Evolutionary conservation across 1,139 yeast species (phyloP).

Genomic region (Taphrina populina): DNA sequence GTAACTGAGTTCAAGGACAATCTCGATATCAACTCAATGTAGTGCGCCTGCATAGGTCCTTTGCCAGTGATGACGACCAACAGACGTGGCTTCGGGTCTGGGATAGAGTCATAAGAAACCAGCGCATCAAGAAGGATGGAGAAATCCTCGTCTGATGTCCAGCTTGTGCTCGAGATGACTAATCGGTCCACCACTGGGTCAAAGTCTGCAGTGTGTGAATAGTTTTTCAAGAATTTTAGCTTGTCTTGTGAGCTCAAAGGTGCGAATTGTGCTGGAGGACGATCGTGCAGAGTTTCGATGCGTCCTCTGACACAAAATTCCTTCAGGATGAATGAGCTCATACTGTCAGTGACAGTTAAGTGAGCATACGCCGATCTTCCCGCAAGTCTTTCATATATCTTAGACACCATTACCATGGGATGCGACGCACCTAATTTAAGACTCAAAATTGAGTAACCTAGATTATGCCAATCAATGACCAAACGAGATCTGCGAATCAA

Average conservation of each 20-base stretch:
- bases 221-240: constrained; percentile 33
- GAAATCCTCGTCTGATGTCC: constrained; percentile 94
- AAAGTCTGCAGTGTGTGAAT: constrained; percentile 50
- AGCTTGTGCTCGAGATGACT: constrained; percentile 82
- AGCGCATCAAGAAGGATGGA: constrained; percentile 67
- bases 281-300: constrained; percentile 56
- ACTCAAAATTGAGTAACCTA: constrained; percentile 80
- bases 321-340: constrained; percentile 51
- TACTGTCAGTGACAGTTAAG: constrained; percentile 73
- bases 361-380: constrained; percentile 67
- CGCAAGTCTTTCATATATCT: constrained; percentile 57
- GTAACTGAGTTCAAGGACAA: constrained; percentile 48
- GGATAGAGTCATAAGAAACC: constrained; percentile 54
- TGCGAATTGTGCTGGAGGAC: constrained; percentile 68
- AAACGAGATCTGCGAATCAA: constrained; percentile 61
- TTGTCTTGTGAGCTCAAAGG: constrained; percentile 48
- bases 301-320: constrained; percentile 9
- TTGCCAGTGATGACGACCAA: constrained; percentile 84
- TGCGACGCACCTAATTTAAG: constrained; percentile 59
- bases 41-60: constrained; percentile 72
- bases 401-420: constrained; percentile 62
- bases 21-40: constrained; percentile 46
- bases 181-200: constrained; percentile 41
- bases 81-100: constrained; percentile 51
- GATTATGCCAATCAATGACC: constrained; percentile 93